Percentiles rank a stretch among this genome's conserved stretches.
Evolutionary conservation across 208 protist genomes (phyloP).

Genomic region (Acanthamoeba royreba): DNA sequence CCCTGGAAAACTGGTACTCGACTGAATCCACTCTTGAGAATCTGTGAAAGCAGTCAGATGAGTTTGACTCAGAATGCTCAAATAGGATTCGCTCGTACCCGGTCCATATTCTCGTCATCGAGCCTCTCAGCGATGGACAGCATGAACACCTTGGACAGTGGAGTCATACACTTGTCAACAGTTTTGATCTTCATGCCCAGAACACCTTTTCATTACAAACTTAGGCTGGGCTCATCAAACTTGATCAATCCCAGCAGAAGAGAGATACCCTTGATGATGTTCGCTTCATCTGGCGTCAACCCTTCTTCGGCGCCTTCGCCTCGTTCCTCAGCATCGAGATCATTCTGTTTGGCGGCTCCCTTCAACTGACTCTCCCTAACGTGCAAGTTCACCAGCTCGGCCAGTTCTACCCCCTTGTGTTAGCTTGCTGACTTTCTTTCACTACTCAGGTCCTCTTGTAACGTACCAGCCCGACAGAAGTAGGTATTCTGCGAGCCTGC

Average conservation of each 20-base stretch:
- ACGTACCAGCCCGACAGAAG: constrained; percentile 14
- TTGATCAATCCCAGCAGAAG: not conserved
- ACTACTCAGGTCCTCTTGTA: not conserved
- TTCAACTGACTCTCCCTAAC: not conserved
- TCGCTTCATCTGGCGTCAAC: not conserved
- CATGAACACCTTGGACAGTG: constrained; percentile 67
- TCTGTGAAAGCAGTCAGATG: constrained; percentile 4
- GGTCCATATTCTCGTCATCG: constrained; percentile 49
- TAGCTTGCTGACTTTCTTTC: not conserved
- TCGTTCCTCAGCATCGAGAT: not conserved
- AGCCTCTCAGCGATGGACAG: constrained; percentile 15
- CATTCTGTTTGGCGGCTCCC: not conserved
- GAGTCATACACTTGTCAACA: constrained; percentile 62
- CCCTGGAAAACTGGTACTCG: constrained; percentile 86
- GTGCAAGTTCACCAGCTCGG: constrained; percentile 59
- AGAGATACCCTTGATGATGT: constrained; percentile 5
- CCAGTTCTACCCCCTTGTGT: constrained; percentile 27
- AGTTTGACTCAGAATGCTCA: not conserved
- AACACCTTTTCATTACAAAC: not conserved
- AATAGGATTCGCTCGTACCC: not conserved
- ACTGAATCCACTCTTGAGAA: constrained; percentile 79
- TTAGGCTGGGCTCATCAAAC: not conserved
- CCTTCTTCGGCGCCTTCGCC: not conserved
- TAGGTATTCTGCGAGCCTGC: constrained; percentile 51
- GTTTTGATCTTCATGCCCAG: constrained; percentile 70